Evolutionary conservation across 805 yeast genomes (phyloP).

Genomic region (Nakazawaea peltata): DNA sequence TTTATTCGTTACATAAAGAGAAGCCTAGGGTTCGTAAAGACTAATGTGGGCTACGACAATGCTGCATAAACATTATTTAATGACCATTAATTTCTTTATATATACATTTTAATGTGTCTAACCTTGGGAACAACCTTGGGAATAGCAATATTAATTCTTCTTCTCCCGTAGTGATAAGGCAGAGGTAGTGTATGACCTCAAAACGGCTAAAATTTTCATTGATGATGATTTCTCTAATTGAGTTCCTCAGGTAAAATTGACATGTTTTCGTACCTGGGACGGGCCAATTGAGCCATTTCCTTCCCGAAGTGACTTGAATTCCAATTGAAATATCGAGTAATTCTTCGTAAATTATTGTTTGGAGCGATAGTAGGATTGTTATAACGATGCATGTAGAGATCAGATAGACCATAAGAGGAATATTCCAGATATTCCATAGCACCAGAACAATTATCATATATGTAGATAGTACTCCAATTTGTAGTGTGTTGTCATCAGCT

Average conservation of each 20-base stretch:
- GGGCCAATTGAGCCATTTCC: too few relatives aligned
- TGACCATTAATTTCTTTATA: background rate
- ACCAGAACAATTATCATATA: too few relatives aligned
- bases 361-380: too few relatives aligned
- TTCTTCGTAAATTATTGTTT: too few relatives aligned
- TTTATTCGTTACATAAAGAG: constrained; percentile 10
- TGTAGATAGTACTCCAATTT: too few relatives aligned
- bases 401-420: too few relatives aligned
- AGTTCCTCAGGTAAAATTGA: constrained; percentile 1
- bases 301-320: constrained; percentile 2
- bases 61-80: constrained; percentile 1
- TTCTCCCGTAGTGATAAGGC: constrained; percentile 37
- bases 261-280: too few relatives aligned
- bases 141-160: constrained; percentile 22
- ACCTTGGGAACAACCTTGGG: constrained; percentile 22
- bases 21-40: constrained; percentile 1
- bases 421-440: too few relatives aligned
- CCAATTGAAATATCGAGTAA: constrained; percentile 2
- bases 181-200: constrained; percentile 58
- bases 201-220: constrained; percentile 71
- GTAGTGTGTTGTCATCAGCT: too few relatives aligned
- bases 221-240: constrained; percentile 44
- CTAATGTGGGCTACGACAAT: constrained; percentile 2
- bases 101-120: constrained; percentile 16
- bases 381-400: too few relatives aligned